Percentiles rank a stretch among this genome's conserved stretches.
phyloP scores from a whole-genome alignment of 2,329 filamentous ascomycete genomes.

The Colletotrichum abscissum region DNA sequence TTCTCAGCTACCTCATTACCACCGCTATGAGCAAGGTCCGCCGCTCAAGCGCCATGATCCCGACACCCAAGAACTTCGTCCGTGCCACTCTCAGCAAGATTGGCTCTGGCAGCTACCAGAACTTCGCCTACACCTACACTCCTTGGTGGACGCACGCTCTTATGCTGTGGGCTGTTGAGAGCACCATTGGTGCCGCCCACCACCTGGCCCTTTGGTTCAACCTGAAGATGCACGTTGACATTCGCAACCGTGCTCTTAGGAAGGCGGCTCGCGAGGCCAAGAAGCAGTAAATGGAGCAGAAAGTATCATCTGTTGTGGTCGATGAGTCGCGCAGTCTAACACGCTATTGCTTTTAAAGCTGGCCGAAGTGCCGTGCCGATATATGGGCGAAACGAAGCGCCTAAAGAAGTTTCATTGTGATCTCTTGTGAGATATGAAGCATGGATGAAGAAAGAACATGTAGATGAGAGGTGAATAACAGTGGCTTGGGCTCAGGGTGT shows the following conservation, averaged over 20 bases:
- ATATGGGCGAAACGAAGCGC: background rate
- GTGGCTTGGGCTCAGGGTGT: background rate
- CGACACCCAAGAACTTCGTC: constrained; percentile 86
- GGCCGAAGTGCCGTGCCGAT: background rate
- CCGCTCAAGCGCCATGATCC: constrained; percentile 80
- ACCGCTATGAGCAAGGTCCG: constrained; percentile 98
- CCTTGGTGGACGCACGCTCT: constrained; percentile 94
- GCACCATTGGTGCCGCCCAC: constrained; percentile 62
- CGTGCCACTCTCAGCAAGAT: constrained; percentile 82
- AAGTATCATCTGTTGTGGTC: background rate
- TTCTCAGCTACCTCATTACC: constrained; percentile 92
- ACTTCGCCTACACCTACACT: constrained; percentile 84
- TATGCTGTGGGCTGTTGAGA: constrained; percentile 85
- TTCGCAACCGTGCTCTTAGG: constrained; percentile 82
- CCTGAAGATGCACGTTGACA: constrained; percentile 81
- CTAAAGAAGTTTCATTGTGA: background rate
- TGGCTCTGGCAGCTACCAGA: constrained; percentile 82
- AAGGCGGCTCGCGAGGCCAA: constrained; percentile 87
- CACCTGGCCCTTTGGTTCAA: constrained; percentile 61
- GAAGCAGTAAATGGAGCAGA: constrained; percentile 55
- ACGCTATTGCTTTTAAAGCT: background rate
- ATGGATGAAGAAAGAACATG: background rate
- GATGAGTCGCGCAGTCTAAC: background rate
- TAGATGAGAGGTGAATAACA: background rate
- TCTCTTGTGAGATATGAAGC: background rate